Conservation (phyloP, 1,139 yeast genomes). For the Petasospora fabianii region DNA sequence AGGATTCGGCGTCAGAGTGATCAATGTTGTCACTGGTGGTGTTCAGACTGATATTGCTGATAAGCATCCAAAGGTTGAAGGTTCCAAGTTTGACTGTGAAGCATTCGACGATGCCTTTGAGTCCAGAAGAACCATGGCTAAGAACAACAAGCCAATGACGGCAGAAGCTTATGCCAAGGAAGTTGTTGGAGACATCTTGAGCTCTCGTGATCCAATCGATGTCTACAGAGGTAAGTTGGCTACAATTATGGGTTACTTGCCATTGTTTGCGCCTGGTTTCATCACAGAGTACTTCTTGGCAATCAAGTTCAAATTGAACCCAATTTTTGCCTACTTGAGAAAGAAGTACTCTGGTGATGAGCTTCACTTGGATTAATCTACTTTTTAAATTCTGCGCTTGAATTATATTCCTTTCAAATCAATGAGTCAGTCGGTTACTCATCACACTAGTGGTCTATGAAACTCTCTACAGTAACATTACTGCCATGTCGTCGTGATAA, state of each 20-base stretch:
- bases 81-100: constrained; percentile 51
- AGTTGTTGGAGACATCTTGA: constrained; percentile 47
- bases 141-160: constrained; percentile 53
- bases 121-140: constrained; percentile 59
- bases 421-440: no score
- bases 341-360: constrained; percentile 14
- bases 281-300: constrained; percentile 43
- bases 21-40: constrained; percentile 68
- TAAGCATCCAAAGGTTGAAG: constrained; percentile 50
- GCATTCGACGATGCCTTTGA: constrained; percentile 47
- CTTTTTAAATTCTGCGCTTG: no score
- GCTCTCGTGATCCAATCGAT: constrained; percentile 39
- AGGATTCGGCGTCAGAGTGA: constrained; percentile 70
- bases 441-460: no score
- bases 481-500: no score
- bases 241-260: constrained; percentile 30
- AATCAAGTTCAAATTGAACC: constrained; percentile 45
- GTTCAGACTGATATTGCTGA: constrained; percentile 60
- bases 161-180: constrained; percentile 53
- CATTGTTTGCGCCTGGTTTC: constrained; percentile 44
- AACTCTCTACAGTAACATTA: no score
- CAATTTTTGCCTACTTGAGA: constrained; percentile 29
- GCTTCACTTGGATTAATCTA: constrained; percentile 21
- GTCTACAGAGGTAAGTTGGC: constrained; percentile 54
- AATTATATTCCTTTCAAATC: no score